Evolutionary conservation across 805 yeast genomes (phyloP).

Genomic region (Yarrowia yakushimensis): DNA sequence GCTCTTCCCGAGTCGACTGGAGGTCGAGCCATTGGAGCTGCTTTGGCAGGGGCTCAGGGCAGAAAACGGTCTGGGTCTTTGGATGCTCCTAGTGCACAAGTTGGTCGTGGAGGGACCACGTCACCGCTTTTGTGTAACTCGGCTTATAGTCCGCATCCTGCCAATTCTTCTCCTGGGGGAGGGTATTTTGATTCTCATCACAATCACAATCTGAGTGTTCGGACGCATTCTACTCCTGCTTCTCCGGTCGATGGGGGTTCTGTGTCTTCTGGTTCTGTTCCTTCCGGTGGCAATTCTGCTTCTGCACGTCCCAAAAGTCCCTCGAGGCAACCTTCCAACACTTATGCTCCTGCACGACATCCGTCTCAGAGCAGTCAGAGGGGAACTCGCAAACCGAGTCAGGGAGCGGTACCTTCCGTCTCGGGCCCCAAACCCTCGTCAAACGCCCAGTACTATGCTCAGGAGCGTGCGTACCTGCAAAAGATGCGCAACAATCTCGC

Average conservation of each 20-base stretch:
- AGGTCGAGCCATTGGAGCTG: slow-evolving; percentile 2
- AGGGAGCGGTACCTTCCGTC: slow-evolving; percentile 11
- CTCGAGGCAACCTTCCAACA: slow-evolving; percentile 32
- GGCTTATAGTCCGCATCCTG: background rate
- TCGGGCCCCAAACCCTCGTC: slow-evolving; percentile 28
- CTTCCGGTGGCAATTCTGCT: background rate
- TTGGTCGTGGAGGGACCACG: background rate
- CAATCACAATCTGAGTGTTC: background rate
- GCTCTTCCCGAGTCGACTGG: background rate
- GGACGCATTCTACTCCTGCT: slow-evolving; percentile 9
- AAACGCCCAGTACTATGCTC: slow-evolving; percentile 50
- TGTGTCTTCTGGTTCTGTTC: no score
- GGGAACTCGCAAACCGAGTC: slow-evolving; percentile 24
- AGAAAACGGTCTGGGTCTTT: slow-evolving; percentile 12
- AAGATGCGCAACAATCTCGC: slow-evolving; percentile 57
- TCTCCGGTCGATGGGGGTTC: slow-evolving; percentile 1
- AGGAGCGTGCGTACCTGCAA: slow-evolving; percentile 63
- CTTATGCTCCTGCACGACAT: slow-evolving; percentile 33
- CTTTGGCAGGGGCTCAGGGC: background rate
- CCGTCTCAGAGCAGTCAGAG: slow-evolving; percentile 27
- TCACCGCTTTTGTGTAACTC: slow-evolving; percentile 14
- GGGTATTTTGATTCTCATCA: slow-evolving; percentile 7
- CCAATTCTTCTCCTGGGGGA: background rate
- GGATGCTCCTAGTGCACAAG: background rate
- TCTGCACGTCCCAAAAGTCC: slow-evolving; percentile 29